These are phyloP conservation scores for Kwoniella mangroviensis DNA, from an alignment of 768 basidiomycete species.

Conservation along the genomic window DNA sequence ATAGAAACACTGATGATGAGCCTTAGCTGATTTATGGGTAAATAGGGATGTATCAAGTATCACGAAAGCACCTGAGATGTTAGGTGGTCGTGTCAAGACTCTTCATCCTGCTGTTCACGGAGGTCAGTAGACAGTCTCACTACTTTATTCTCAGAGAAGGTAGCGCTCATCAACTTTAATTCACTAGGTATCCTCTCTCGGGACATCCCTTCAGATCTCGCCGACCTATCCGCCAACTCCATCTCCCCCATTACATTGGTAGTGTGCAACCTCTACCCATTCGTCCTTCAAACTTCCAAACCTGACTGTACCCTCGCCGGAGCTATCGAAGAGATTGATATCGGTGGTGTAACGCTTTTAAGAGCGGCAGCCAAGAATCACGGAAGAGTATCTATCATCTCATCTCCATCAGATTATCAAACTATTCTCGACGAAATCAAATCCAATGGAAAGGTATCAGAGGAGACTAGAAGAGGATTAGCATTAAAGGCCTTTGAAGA, in stretches of 20 bases:
- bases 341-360: slow-evolving; percentile 95
- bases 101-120: slow-evolving; percentile 97
- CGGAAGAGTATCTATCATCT: slow-evolving; percentile 77
- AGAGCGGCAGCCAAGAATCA: slow-evolving; percentile 99
- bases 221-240: slow-evolving; percentile 77
- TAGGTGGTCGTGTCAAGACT: slow-evolving; percentile 97
- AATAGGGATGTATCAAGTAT: slow-evolving; percentile 92
- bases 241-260: slow-evolving; percentile 96
- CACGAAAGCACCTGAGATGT: slow-evolving; percentile 98
- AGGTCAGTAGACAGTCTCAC: slow-evolving; percentile 62
- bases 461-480: slow-evolving; percentile 72
- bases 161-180: neutral
- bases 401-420: slow-evolving; percentile 70
- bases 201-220: slow-evolving; percentile 83
- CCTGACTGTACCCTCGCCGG: slow-evolving; percentile 86
- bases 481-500: slow-evolving; percentile 97
- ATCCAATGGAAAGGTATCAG: slow-evolving; percentile 72
- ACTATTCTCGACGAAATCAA: slow-evolving; percentile 79
- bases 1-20: too few species aligned
- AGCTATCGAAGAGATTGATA: slow-evolving; percentile 97
- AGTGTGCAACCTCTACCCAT: slow-evolving; percentile 98
- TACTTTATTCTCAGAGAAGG: too few species aligned
- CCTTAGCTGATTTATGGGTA: slow-evolving; percentile 4
- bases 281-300: slow-evolving; percentile 78
- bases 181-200: slow-evolving; percentile 86